These are phyloP conservation scores for Dactylellina cionopaga DNA, from an alignment of 2,329 filamentous ascomycete species.

Conservation along the genomic window DNA sequence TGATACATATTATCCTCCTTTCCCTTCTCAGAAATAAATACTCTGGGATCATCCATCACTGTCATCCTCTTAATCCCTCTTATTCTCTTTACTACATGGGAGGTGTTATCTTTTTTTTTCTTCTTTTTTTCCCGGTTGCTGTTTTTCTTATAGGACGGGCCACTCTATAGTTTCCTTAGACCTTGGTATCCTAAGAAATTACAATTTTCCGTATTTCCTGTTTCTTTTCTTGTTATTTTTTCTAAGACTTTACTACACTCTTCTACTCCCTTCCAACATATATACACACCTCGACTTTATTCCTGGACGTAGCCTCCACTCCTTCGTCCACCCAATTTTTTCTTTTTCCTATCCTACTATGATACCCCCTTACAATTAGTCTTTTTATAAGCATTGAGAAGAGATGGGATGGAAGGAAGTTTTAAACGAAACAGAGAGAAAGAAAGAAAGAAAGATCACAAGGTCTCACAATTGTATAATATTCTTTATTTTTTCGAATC, in stretches of 20 bases:
- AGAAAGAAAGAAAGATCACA: background rate
- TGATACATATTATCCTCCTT: conserved; percentile 27
- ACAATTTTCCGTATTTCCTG: conserved; percentile 42
- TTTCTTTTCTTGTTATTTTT: conserved; percentile 16
- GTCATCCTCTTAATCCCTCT: background rate
- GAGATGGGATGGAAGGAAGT: too few species aligned
- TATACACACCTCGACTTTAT: too few species aligned
- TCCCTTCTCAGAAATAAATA: background rate
- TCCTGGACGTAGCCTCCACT: conserved; percentile 40
- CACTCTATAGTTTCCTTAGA: conserved; percentile 49
- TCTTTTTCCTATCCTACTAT: conserved; percentile 9
- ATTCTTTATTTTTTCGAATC: background rate
- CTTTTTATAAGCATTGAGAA: too few species aligned
- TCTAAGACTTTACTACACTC: conserved; percentile 7
- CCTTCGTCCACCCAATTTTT: conserved; percentile 27
- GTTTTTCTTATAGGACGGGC: conserved; percentile 37
- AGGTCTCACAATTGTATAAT: background rate
- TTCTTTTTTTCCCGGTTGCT: conserved; percentile 33
- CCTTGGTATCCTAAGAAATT: conserved; percentile 48
- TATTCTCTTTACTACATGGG: background rate
- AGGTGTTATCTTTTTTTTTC: conserved; percentile 2
- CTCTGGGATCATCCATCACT: too few species aligned
- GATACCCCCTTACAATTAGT: conserved; percentile 30
- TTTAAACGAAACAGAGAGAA: too few species aligned
- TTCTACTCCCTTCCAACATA: background rate